These are phyloP conservation scores for Penicillium sp. DNA, from an alignment of 2,329 filamentous ascomycete species.

Conservation along the genomic window DNA sequence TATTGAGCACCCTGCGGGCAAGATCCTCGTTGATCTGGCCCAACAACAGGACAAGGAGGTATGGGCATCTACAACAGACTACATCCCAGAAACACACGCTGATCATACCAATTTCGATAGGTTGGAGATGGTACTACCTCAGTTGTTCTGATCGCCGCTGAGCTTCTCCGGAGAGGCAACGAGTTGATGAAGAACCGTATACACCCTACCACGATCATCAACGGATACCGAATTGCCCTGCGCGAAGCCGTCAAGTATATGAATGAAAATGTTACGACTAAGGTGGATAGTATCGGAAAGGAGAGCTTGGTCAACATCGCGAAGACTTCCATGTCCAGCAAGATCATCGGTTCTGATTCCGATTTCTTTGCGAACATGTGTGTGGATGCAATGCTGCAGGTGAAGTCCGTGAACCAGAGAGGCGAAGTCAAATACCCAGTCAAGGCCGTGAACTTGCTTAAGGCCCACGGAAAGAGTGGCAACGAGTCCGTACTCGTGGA, in stretches of 20 bases:
- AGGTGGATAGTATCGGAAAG: conserved; percentile 85
- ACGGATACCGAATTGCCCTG: conserved; percentile 90
- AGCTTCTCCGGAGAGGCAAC: conserved; percentile 89
- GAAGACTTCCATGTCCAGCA: conserved; percentile 98
- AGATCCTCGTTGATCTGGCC: conserved; percentile 95
- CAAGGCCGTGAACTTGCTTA: conserved; percentile 98
- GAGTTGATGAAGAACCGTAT: conserved; percentile 99
- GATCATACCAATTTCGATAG: conserved; percentile 25
- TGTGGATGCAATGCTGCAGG: conserved; percentile 91
- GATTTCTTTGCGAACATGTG: conserved; percentile 98
- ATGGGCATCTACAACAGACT: conserved; percentile 4
- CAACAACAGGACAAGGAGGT: conserved; percentile 97
- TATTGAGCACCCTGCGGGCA: conserved; percentile 95
- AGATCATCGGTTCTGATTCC: conserved; percentile 93
- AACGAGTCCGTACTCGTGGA: conserved; percentile 87
- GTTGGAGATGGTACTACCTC: conserved; percentile 98
- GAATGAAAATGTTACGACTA: conserved; percentile 96
- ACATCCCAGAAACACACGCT: not conserved
- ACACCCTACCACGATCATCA: conserved; percentile 99
- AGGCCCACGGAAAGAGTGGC: conserved; percentile 92
- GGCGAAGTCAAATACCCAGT: conserved; percentile 95
- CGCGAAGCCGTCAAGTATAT: conserved; percentile 98
- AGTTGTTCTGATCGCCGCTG: conserved; percentile 93
- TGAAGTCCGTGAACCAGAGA: conserved; percentile 88
- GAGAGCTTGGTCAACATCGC: conserved; percentile 93